Evolutionary conservation across 257 asterid genomes (phyloP), one percentile per base, ranked within the genome.

Genomic region (Handroanthus guayacan): DNA sequence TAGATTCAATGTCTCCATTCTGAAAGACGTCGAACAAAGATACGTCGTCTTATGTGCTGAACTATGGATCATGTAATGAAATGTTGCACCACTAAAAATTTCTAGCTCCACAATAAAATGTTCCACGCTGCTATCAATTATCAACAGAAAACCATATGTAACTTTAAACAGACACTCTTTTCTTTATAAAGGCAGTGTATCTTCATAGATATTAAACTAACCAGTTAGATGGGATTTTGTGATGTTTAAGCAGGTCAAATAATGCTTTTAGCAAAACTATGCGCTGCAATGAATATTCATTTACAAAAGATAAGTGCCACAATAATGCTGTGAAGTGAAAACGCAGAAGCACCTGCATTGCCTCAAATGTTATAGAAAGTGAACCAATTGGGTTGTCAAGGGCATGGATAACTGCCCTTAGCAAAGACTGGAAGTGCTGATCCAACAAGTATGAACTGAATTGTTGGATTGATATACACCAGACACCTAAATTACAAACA

Each of bases 391-490:
- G 97, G 78, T 92, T 92, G 85, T 90, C 95, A 13, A 92, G 90
- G 62, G 90, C 97, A 87, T 86, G 83, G 39, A 73, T 76, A 69
- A 90, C 60, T 68, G 94, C 92, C 81, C 86, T 83, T 63, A 92
- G 52, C 82, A 90, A 71, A 52, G 86, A 81, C 64, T 85, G 83
- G 31, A 89, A 79, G 76, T 90, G 88, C 51, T 56, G 80, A 67
- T 78, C 88, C 85, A 92, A 83, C 75, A 79, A 7, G 47, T 84
- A 67, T 54, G 80, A 69, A 64, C 75, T 74, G 66, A 92, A 82
- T 80, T 92, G 94, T 72, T 92, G 97, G 77, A 89, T 79, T 2
- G 97, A 90, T 82, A 90, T 82, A 73, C 97, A 90, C 97, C 97
- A 92, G 41, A 86, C 89, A 14, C 92, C 93, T 81, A 89, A 84